Conservation (phyloP, 495 filamentous ascomycete species). For the Usnea hakonensis region DNA sequence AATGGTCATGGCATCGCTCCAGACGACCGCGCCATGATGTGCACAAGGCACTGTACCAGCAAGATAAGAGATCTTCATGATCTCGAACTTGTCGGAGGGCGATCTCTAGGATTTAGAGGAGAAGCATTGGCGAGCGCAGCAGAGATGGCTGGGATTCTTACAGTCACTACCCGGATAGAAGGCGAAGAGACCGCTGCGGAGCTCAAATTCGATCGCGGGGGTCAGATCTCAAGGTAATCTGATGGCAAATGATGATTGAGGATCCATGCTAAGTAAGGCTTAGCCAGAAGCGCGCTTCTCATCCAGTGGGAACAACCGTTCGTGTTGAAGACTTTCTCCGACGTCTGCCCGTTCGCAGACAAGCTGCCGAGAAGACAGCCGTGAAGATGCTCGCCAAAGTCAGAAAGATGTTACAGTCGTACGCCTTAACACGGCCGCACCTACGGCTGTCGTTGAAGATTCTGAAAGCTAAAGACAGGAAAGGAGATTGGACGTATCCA, state of each 20-base stretch:
- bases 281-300: conserved; percentile 44
- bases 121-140: conserved; percentile 75
- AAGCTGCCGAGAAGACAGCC: conserved; percentile 53
- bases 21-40: conserved; percentile 61
- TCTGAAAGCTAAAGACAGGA: conserved; percentile 53
- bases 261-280: not conserved
- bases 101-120: conserved; percentile 79
- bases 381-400: conserved; percentile 55
- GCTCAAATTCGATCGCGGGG: conserved; percentile 45
- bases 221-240: conserved; percentile 41
- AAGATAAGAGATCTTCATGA: conserved; percentile 73
- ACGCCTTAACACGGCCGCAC: conserved; percentile 62
- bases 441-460: conserved; percentile 62
- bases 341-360: conserved; percentile 64
- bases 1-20: conserved; percentile 76
- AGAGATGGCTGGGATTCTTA: conserved; percentile 55
- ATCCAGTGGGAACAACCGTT: conserved; percentile 75
- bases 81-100: conserved; percentile 54
- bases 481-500: conserved; percentile 66
- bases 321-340: conserved; percentile 60
- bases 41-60: conserved; percentile 70
- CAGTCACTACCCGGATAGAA: conserved; percentile 62
- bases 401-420: conserved; percentile 62
- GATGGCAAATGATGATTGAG: not conserved
- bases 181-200: conserved; percentile 57